Percentiles rank a stretch among this genome's conserved stretches.
Conservation (phyloP, 2,329 filamentous ascomycete species). For the Davidsoniella eucalypti region DNA sequence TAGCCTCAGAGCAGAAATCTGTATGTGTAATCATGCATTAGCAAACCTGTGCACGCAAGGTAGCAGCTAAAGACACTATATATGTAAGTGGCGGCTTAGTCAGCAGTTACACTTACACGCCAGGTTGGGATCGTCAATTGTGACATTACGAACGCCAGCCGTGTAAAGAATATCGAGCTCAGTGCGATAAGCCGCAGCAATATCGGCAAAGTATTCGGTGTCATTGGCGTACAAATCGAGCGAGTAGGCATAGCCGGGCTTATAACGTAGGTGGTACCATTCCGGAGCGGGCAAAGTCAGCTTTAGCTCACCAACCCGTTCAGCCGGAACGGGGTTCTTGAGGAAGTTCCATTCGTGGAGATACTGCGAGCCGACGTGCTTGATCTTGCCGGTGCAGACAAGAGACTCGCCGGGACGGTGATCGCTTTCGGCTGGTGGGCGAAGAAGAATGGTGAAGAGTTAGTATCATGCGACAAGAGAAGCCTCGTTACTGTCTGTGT, state of each 20-base stretch:
- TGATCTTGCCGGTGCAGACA: slow-evolving; percentile 27
- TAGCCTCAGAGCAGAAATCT: slow-evolving; percentile 60
- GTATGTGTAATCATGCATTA: neutral
- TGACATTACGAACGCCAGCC: slow-evolving; percentile 37
- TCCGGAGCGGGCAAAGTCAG: slow-evolving; percentile 50
- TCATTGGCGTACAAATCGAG: slow-evolving; percentile 34
- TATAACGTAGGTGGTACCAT: slow-evolving; percentile 45
- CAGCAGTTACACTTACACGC: slow-evolving; percentile 18
- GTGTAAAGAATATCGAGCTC: slow-evolving; percentile 39
- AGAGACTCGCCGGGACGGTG: slow-evolving; percentile 22
- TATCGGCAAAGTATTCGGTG: slow-evolving; percentile 38
- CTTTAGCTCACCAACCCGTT: slow-evolving; percentile 47
- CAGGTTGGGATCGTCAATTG: slow-evolving; percentile 45
- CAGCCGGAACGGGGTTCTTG: slow-evolving; percentile 31
- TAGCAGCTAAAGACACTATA: too few species aligned
- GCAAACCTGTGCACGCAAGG: too few species aligned
- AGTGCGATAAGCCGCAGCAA: slow-evolving; percentile 36
- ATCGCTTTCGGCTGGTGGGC: neutral
- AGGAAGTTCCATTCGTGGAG: slow-evolving; percentile 27
- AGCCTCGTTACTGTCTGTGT: too few species aligned
- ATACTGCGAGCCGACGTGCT: slow-evolving; percentile 25
- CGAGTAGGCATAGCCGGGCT: slow-evolving; percentile 34
- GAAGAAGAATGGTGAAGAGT: neutral
- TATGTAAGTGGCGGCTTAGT: too few species aligned
- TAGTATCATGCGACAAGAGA: too few species aligned